These are phyloP conservation scores for Chlamydomonas asymmetrica DNA, from an alignment of 139 green algal species.

Conservation along the genomic window DNA sequence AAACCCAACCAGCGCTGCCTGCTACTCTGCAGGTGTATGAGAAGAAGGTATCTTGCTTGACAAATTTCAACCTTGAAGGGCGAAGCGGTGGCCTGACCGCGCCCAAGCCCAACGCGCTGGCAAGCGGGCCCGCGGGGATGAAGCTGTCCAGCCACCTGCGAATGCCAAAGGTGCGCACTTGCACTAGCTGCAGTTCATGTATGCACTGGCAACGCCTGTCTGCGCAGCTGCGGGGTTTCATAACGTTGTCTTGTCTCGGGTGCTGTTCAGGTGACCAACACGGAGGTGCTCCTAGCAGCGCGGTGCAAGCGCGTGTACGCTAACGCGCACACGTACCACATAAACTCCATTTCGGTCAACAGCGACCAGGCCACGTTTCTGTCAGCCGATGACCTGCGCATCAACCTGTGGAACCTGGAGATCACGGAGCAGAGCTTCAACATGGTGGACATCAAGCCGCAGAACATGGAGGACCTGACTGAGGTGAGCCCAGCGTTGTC, in stretches of 20 bases:
- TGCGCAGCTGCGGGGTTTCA: neutral
- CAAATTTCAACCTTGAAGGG: slow-evolving; percentile 83
- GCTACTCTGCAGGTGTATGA: slow-evolving; percentile 74
- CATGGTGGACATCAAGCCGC: slow-evolving; percentile 98
- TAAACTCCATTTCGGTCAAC: slow-evolving; percentile 91
- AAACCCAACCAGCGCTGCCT: too few species aligned
- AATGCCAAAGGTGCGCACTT: slow-evolving; percentile 10
- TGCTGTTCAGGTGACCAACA: slow-evolving; percentile 42
- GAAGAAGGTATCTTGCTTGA: slow-evolving; percentile 77
- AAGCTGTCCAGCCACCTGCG: slow-evolving; percentile 13
- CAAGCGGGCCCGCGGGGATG: slow-evolving; percentile 16
- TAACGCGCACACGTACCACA: slow-evolving; percentile 99
- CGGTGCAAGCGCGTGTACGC: slow-evolving; percentile 75
- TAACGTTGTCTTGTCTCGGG: neutral
- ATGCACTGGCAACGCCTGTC: neutral
- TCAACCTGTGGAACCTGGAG: slow-evolving; percentile 98
- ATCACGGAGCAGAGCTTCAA: slow-evolving; percentile 91
- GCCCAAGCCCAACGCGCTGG: slow-evolving; percentile 24
- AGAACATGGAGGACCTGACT: slow-evolving; percentile 99
- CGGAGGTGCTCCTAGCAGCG: slow-evolving; percentile 53
- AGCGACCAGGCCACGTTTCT: slow-evolving; percentile 97
- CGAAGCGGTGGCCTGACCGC: neutral
- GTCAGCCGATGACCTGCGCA: slow-evolving; percentile 89
- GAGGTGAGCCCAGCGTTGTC: slow-evolving; percentile 49
- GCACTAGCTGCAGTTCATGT: neutral